Base-by-base conservation (phyloP, 805 yeast genomes). In the Metschnikowia picachoensis region DNA sequence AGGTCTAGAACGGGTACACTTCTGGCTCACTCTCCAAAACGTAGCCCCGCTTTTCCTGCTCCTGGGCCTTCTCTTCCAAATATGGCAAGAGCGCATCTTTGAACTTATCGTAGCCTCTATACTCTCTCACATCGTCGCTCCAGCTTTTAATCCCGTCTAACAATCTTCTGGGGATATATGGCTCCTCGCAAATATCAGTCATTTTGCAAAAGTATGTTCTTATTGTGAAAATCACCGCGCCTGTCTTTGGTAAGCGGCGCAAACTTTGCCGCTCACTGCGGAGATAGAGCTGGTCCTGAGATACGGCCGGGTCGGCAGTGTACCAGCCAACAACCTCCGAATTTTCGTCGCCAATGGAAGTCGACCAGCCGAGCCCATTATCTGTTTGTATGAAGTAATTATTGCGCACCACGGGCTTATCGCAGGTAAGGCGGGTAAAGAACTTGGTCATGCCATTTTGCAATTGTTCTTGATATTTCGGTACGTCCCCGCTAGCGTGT, bases 401-500 rank as follows among this genome's bases (percentile, higher is more conserved):
- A 64, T 83, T 82, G 46, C 88, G 67, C 11, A 77, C 83, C n/a
- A 82, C 83, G 0, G 86, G 83, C 49, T 76, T 74, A 57, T 82
- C 86, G 41, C 76, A 73, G 8, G 79, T 69, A 48, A 78, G 66
- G 49, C 86, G 67, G 30, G 70, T 63, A 58, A 83, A 83, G 61
- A 82, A 82, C 55, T 80, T 79, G 51, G 81, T 83, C 88, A 83
- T 83, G 4, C 85, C 83, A 30, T 65, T 62, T 58, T 79, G 74
- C 55, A 83, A 71, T 56, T 82, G 78, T 33, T 75, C 77, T 44
- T 77, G 70, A 56, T 76, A 83, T 57, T 82, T 78, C 11, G 88
- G 88, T 33, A 83, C 88, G 54, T 80, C 84, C 27, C 87, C 88
- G 37, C 77, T 66, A 9, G 83, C 78, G 59, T 83, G 89, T 50